phyloP scores from a whole-genome alignment of 2,329 filamentous ascomycete species.

The Botryotinia globosa region DNA sequence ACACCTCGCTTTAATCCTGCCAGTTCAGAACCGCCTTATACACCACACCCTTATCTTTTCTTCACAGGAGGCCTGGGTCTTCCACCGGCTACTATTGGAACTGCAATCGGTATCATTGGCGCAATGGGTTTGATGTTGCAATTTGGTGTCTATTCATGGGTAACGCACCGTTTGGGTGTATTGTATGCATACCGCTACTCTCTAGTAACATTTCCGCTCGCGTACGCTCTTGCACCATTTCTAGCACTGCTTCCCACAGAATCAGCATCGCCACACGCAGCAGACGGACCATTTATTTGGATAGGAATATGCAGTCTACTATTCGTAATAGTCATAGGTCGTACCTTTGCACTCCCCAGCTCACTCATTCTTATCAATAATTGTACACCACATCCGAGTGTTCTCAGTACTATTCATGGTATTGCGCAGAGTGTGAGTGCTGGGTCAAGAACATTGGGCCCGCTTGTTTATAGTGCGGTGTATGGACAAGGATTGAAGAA shows the following conservation, averaged over 20 bases:
- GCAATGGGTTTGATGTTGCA: neutral
- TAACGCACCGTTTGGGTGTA: neutral
- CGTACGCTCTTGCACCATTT: neutral
- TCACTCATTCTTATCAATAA: slow-evolving; percentile 3
- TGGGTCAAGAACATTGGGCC: neutral
- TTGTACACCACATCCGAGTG: neutral
- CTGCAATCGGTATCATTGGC: neutral
- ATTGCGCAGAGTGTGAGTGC: neutral
- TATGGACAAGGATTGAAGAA: slow-evolving; percentile 1
- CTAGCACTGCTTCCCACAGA: neutral
- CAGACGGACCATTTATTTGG: neutral
- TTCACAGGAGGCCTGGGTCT: neutral
- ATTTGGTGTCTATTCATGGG: slow-evolving; percentile 2
- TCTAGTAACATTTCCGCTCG: neutral
- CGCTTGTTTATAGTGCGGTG: neutral
- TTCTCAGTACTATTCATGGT: neutral
- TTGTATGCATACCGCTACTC: neutral
- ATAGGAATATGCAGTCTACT: neutral
- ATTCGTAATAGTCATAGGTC: neutral
- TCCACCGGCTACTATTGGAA: neutral
- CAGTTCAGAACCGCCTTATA: neutral
- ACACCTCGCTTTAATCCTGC: neutral
- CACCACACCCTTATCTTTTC: neutral
- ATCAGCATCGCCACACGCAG: neutral
- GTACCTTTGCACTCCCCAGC: slow-evolving; percentile 1